phyloP scores from a whole-genome alignment of 768 basidiomycete genomes.

The Russula sp. region DNA sequence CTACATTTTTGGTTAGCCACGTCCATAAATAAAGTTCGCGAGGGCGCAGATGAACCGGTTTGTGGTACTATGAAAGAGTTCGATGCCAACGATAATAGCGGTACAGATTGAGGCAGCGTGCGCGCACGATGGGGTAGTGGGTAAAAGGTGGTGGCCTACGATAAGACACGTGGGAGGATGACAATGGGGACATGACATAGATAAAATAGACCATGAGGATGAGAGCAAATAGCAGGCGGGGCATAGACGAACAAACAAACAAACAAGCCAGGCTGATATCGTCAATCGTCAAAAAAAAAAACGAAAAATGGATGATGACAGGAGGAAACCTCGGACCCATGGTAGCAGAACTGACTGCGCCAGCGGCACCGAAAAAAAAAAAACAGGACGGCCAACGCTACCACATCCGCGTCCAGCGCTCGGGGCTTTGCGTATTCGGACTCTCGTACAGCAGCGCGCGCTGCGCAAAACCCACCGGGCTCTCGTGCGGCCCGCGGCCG shows the following conservation, averaged over 20 bases:
- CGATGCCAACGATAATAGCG: slow-evolving; percentile 5
- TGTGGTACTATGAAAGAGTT: not conserved
- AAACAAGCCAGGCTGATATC: not conserved
- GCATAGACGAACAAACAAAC: not conserved
- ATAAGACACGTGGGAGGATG: not conserved
- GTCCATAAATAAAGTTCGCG: not conserved
- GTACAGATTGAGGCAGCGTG: slow-evolving; percentile 15
- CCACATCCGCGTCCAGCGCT: slow-evolving; percentile 38
- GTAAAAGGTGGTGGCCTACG: not conserved
- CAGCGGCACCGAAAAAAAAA: no score
- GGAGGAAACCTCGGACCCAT: not conserved
- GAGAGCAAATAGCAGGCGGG: not conserved
- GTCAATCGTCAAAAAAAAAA: not conserved
- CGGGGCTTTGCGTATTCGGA: slow-evolving; percentile 56
- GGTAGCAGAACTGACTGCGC: not conserved
- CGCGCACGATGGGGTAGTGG: not conserved
- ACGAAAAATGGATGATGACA: not conserved
- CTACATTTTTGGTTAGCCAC: not conserved
- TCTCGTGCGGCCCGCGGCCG: slow-evolving; percentile 38
- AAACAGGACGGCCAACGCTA: slow-evolving; percentile 4
- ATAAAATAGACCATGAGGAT: not conserved
- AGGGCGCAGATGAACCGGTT: not conserved
- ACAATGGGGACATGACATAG: not conserved
- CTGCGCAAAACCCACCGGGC: slow-evolving; percentile 62
- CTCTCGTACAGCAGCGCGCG: slow-evolving; percentile 64